Evolutionary conservation across 495 filamentous ascomycete genomes (phyloP), one percentile per base, ranked within the genome.

Genomic region (Tetracladium setigerum): DNA sequence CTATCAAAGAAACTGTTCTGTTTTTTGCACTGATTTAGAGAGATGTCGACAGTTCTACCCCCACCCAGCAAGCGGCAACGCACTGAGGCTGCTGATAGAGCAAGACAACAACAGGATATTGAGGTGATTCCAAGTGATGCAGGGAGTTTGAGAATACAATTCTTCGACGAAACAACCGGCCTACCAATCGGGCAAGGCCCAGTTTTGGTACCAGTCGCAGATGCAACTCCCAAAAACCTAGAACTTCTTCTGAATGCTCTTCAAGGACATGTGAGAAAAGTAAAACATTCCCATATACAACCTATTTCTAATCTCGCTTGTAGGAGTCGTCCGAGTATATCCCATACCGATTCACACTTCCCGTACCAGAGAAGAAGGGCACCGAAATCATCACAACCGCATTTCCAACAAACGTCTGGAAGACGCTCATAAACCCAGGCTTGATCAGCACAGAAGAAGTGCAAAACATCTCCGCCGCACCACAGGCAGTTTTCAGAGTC

Each of bases 401-500:
- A 6, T 60, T 84, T 44, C 72, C 83, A 30, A 71, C 79, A 35
- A 84, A 95, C 63, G 66, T 91, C 36, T 95, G 87, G 64, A 85
- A 84, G 16, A 72, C 81, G 1, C 60, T 87, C 12, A 67, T 87
- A 24, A 71, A 77, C 44, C 75, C 81, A 0, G 81, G 79, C 0
- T 54, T 81, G 32, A 81, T 78, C 48, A 80, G 77, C 16, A 85
- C 82, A 38, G 84, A 89, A 75, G 81, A 85, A 50, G 75, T 79
- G 4, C 61, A 57, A 38, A 52, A 52, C 31, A 55, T 95, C 16
- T 80, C 82, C 48, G 89, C 85, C 57, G 88, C 89, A 27, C 91
- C 92, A 0, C 92, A 97, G 64, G 87, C 91, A 1, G 84, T 99
- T 4, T 97, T 98, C 70, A 83, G 83, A 57, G 92, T 97, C 37